Evolutionary conservation across 2,329 filamentous ascomycete genomes (phyloP), one percentile per base, ranked within the genome.

Genomic region (Incumbomyces lentus): DNA sequence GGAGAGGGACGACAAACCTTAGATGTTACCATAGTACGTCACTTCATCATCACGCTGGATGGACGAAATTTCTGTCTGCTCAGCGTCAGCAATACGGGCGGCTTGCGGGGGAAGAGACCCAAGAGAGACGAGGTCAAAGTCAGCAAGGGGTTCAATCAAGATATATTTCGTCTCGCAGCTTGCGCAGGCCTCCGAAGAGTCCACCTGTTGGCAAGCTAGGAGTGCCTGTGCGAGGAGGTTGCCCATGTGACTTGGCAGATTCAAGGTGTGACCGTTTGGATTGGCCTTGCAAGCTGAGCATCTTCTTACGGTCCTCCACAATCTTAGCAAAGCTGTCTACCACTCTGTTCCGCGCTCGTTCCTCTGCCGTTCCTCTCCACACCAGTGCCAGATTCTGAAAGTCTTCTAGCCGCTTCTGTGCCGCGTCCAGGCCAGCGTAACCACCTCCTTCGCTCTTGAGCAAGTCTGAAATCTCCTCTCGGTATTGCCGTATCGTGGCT

Each of bases 291-390:
- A 22, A 50, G 50, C 31, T 44, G 44, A 29, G 48, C 46, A 22
- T 73, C 72, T 62, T 72, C 52, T 70, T 68, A 54, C 71, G 70
- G 18, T 95, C 90, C 60, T 95, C 88, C 1, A 95, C 86, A 65
- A 86, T 75, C 68, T 81, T 87, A 30, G 81, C 79, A 57, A 98
- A 64, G 43, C 76, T 75, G 53, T 96, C 90, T 14, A 98, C 81
- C 61, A 95, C 88, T 58, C 79, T 84, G 8, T 69, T 68, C 44
- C 92, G 73, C 5, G 87, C 86, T 66, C 86, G 93, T 63, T 96
- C 92, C 67, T 98, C 92, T 0, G 86, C 84, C 2, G 92, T 95
- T n/a, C 88, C 88, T 62, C 84, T 90, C 89, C 92, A 98, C 17
- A 98, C 81, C n/a, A 68, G 68, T 3, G 80, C 79, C 52, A 96